These are phyloP conservation scores for Microcyclospora pomicola DNA, from an alignment of 2,329 filamentous ascomycete genomes.

Conservation along the genomic window DNA sequence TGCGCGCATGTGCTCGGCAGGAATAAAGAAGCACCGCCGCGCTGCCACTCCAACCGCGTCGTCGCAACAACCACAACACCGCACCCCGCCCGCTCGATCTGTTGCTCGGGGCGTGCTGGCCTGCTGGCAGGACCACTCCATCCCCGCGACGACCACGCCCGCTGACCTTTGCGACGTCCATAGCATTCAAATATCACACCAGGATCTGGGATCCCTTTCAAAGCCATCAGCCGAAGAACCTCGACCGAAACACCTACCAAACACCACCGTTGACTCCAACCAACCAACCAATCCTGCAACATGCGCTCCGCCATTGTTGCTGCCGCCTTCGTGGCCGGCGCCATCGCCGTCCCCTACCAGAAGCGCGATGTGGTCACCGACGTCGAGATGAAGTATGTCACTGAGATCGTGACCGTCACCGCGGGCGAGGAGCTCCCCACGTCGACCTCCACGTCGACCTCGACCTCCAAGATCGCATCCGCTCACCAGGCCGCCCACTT, in stretches of 20 bases:
- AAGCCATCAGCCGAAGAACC: neutral
- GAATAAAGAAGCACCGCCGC: neutral
- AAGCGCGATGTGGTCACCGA: slow-evolving; percentile 16
- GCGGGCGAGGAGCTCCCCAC: slow-evolving; percentile 8
- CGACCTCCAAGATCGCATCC: slow-evolving; percentile 4
- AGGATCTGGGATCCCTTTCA: slow-evolving; percentile 11
- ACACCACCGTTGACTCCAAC: slow-evolving; percentile 8
- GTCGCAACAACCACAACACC: neutral
- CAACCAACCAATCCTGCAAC: slow-evolving; percentile 4
- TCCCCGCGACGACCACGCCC: neutral
- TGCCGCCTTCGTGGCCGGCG: slow-evolving; percentile 24
- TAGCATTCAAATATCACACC: slow-evolving; percentile 3
- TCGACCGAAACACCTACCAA: neutral
- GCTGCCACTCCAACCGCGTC: neutral
- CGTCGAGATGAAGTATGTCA: slow-evolving; percentile 19
- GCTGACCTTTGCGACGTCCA: neutral
- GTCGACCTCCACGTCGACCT: slow-evolving; percentile 7
- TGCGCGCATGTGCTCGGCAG: too few relatives aligned
- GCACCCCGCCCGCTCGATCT: neutral
- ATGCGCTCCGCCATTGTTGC: slow-evolving; percentile 24
- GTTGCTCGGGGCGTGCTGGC: neutral
- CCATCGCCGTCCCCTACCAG: slow-evolving; percentile 21
- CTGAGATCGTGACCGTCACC: slow-evolving; percentile 23
- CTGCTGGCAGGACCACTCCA: too few relatives aligned
- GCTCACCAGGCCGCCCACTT: slow-evolving; percentile 8